Evolutionary conservation across 805 yeast species (phyloP).

Genomic region (Metschnikowia picachoensis): DNA sequence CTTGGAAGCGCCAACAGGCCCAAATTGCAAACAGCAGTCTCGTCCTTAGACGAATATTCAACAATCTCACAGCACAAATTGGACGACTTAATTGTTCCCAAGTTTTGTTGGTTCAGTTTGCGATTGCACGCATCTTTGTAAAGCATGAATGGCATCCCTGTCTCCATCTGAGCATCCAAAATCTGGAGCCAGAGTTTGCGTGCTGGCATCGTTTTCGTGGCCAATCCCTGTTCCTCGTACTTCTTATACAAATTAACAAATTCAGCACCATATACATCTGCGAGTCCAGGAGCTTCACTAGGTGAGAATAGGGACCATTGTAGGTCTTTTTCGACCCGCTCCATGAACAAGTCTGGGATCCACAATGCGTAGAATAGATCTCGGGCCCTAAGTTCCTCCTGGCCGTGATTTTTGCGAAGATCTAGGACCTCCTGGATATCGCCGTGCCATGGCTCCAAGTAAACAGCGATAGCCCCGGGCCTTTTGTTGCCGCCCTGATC

Average conservation of each 20-base stretch:
- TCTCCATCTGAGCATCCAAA: constrained; percentile 88
- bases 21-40: constrained; percentile 92
- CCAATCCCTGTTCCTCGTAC: constrained; percentile 71
- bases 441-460: constrained; percentile 96
- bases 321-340: constrained; percentile 71
- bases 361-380: constrained; percentile 91
- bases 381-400: constrained; percentile 89
- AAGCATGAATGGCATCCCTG: constrained; percentile 93
- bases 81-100: constrained; percentile 90
- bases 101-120: constrained; percentile 86
- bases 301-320: constrained; percentile 93
- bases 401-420: constrained; percentile 89
- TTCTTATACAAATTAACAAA: constrained; percentile 66
- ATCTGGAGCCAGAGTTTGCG: constrained; percentile 90
- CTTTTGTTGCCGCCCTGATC: constrained; percentile 98
- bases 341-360: constrained; percentile 94
- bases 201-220: constrained; percentile 61
- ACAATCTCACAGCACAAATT: constrained; percentile 93
- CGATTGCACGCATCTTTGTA: constrained; percentile 89
- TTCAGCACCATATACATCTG: constrained; percentile 80
- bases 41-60: constrained; percentile 87
- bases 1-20: constrained; percentile 89
- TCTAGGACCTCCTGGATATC: constrained; percentile 86
- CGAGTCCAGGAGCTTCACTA: constrained; percentile 79
- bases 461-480: constrained; percentile 95